Base-by-base conservation (phyloP, 352 stramenopile genomes). In the Phytophthora citrophthora region DNA sequence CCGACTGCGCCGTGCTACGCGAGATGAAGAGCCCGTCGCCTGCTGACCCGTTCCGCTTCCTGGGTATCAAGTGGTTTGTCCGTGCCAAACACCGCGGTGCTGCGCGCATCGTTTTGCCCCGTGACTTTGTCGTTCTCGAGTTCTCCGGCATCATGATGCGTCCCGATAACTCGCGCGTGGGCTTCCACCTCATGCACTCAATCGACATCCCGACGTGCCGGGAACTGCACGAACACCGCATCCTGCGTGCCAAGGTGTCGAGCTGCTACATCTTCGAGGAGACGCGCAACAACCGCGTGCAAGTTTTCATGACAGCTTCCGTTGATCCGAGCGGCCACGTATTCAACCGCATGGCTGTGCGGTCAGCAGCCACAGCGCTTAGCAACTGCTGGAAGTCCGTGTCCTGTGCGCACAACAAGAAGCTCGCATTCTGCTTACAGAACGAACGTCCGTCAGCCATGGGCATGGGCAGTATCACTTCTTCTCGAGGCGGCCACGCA, bases 341-440 rank as follows among this genome's bases (percentile, higher is more conserved):
- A 4, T 40, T 82, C 1, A 72, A 81, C 23, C 74, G 72, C 10
- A 56, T 85, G 47, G 77, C 77, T 7, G 43, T 90, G 45, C 70
- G 67, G 0, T 72, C 75, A 5, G 72, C 72, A 1, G 83, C 81
- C 9, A 61, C 31, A 8, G 67, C 70, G 13, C 74, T 92, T n/a
- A 81, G 72, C n/a, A 79, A 70, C 54, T 88, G 77, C 65, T 89
- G 83, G 79, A 84, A 87, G 52, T 77, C 70, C 1, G 77, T 90
- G 15, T 70, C 40, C 31, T 92, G 83, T 32, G 74, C 83, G 11
- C 79, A 92, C 46, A 86, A 73, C 72, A 89, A 88, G 66, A 92
- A 92, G 32, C 77, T 92, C 26, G 79, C 76, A 6, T 89, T 72
- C 58, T 76, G 68, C 38, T 52, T 87, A 24, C 70, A 83, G 58